Base-by-base conservation (phyloP, 2,329 filamentous ascomycete species). In the Amauroascus niger region DNA sequence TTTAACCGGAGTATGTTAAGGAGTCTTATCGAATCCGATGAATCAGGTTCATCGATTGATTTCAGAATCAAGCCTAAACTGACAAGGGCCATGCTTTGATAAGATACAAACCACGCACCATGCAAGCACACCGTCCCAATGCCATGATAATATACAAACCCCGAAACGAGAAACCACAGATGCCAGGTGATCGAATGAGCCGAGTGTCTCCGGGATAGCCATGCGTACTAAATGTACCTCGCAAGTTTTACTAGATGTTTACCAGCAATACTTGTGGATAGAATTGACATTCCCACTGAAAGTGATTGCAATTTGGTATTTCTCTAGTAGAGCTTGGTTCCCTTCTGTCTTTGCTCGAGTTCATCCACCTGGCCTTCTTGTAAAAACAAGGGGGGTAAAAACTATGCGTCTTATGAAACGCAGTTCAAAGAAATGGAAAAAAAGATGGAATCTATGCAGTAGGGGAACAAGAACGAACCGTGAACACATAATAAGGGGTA, bases 261-360 rank as follows among this genome's bases (percentile, higher is more conserved):
- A 52, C 50, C 50, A 45, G 50, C 50, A 52, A 52, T 46, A 52
- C 50, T 52, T 20, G 41, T 52, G 50, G 50, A 52, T 52, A 52
- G 50, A 52, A 52, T 45, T 52, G 41, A 39, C 14, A 52, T 52
- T 52, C 50, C n/a, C 50, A 52, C 50, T 41, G 50, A 52, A 52
- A 52, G 50, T 52, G 30, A 52, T 52, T 52, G 50, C 50, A 40
- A 52, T 46, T 52, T 52, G 50, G 50, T 40, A 52, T 22, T 52
- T 45, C 50, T 46, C 50, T 39, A 52, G 50, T 32, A 30, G 39
- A 39, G 5, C 32, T 18, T 28, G 32, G 30, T 20, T 52, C 30
- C 30, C n/a, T 24, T 39, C 35, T 45, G 13, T 20, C 18, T 14
- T 30, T 39, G 28, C 20, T 45, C 2, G 39, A 41, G 9, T 6